Evolutionary conservation across 495 filamentous ascomycete species (phyloP).

Genomic region (Hypoxylon crocopeplum): DNA sequence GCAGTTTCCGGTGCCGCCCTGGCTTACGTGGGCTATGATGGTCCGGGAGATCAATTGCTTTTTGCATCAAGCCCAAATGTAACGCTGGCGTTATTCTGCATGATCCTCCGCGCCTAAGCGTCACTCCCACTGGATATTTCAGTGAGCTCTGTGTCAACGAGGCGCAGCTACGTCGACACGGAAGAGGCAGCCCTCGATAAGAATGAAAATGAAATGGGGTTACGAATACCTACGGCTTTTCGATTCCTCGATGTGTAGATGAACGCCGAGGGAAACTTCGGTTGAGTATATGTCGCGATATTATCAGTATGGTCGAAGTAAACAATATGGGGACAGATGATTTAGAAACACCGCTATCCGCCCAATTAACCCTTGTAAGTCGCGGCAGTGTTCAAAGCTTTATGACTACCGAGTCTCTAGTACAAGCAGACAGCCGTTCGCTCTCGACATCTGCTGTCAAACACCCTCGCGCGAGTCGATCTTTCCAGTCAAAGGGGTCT

Average conservation of each 20-base stretch:
- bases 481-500: not conserved
- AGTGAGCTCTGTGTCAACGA: not conserved
- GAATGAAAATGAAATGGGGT: too few relatives aligned
- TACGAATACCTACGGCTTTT: too few relatives aligned
- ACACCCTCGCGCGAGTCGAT: not conserved
- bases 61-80: not conserved
- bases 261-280: too few relatives aligned
- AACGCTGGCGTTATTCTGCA: slow-evolving; percentile 7
- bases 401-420: not conserved
- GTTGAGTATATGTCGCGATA: not conserved
- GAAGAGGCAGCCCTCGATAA: not conserved
- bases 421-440: not conserved
- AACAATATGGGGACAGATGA: slow-evolving; percentile 2
- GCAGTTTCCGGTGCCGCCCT: not conserved
- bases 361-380: slow-evolving; percentile 8
- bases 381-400: slow-evolving; percentile 2
- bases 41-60: not conserved
- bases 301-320: not conserved
- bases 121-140: slow-evolving; percentile 1
- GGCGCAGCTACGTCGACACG: not conserved
- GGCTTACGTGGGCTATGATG: not conserved
- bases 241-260: too few relatives aligned
- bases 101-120: slow-evolving; percentile 6
- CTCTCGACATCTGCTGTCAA: not conserved
- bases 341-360: not conserved